These are phyloP conservation scores for Gamarada debralockiae DNA, from an alignment of 495 filamentous ascomycete genomes.

Conservation along the genomic window DNA sequence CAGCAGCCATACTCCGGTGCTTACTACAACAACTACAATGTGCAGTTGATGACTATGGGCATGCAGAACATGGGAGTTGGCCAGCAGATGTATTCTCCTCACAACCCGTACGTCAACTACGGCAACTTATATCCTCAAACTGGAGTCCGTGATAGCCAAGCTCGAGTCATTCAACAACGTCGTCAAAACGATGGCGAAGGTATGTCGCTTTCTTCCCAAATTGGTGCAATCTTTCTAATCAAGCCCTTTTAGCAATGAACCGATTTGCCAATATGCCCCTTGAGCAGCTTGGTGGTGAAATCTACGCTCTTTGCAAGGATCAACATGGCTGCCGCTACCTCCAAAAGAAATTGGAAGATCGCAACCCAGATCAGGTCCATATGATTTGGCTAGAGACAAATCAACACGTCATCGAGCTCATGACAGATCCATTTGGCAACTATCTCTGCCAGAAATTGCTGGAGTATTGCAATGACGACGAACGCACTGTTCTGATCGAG, in stretches of 20 bases:
- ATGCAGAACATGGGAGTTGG: conserved; percentile 57
- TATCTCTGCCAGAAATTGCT: conserved; percentile 97
- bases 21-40: conserved; percentile 46
- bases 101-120: conserved; percentile 39
- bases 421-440: conserved; percentile 99
- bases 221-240: conserved; percentile 7
- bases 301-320: conserved; percentile 89
- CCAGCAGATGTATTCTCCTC: conserved; percentile 43
- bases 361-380: conserved; percentile 74
- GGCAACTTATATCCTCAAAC: conserved; percentile 38
- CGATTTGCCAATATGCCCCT: conserved; percentile 75
- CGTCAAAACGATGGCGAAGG: conserved; percentile 61
- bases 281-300: conserved; percentile 73
- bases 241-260: conserved; percentile 41
- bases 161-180: conserved; percentile 66
- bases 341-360: conserved; percentile 95
- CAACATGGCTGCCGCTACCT: conserved; percentile 95
- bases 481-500: conserved; percentile 87
- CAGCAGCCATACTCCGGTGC: conserved; percentile 31
- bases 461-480: conserved; percentile 87
- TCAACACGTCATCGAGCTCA: conserved; percentile 88
- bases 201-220: conserved; percentile 24
- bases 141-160: conserved; percentile 58
- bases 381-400: conserved; percentile 93
- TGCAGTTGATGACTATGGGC: conserved; percentile 53